Evolutionary conservation across 345 rosid species (phyloP), one percentile per base, ranked within the genome.

Genomic region (Salix caprea): DNA sequence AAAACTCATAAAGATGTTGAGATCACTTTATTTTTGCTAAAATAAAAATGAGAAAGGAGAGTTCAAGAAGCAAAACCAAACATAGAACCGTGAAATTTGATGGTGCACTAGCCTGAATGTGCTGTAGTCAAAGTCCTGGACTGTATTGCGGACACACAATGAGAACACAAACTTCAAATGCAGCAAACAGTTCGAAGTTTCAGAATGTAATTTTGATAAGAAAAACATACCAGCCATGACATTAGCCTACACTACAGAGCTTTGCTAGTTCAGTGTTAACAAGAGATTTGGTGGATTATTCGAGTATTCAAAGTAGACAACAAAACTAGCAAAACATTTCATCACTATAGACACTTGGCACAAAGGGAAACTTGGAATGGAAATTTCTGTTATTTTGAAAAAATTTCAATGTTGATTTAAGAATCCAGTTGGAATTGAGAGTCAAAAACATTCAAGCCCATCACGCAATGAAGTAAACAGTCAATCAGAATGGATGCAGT

Each of bases 51-150:
- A 26, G 7, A 60, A 50, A 42, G 44, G 70, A 14, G 69, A 75
- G 80, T 70, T 76, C 18, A 36, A 56, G 73, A 72, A 82, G 39
- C 71, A 34, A 83, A 78, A 81, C 77, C 81, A 76, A 74, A 56
- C 72, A 46, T 44, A 37, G 76, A 86, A 73, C 83, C 81, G 56
- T 68, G 56, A 72, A 69, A 64, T 74, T 74, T 70, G 79, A 77
- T 70, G 67, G 30, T 69, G 69, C 72, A 9, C 46, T 74, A 64
- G 78, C 77, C 76, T 70, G 77, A 79, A 67, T 37, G 80, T 70
- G 68, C 36, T 40, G 23, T 82, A 70, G 76, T 67, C 78, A 80
- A 62, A 58, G 32, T 66, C 66, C 84, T 83, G 69, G 77, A 85
- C 87, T 83, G 85, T 81, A 74, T 77, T 34, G 58, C 39, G 44